phyloP scores from a whole-genome alignment of 1,139 yeast species.

The Schwanniomyces etchellsii region DNA sequence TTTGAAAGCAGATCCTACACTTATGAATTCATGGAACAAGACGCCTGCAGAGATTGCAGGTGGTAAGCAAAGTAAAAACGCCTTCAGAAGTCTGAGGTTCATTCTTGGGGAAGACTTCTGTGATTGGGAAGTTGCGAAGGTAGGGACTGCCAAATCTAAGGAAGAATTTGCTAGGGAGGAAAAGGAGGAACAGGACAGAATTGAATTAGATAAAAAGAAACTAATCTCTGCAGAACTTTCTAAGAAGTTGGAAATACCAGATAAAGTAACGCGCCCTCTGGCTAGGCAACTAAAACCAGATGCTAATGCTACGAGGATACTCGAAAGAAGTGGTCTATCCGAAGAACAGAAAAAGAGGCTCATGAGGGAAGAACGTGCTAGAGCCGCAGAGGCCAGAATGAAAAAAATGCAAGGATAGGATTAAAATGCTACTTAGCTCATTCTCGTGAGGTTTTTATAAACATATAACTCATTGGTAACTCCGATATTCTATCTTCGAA shows the following conservation, averaged over 20 bases:
- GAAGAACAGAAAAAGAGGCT: slow-evolving; percentile 71
- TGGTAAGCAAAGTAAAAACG: slow-evolving; percentile 38
- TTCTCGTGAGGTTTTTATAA: slow-evolving; percentile 9
- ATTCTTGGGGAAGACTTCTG: slow-evolving; percentile 63
- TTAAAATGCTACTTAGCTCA: slow-evolving; percentile 1
- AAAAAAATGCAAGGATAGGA: slow-evolving; percentile 9
- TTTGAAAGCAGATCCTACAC: slow-evolving; percentile 66
- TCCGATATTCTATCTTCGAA: slow-evolving; percentile 3
- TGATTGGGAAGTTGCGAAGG: slow-evolving; percentile 66
- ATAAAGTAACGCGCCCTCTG: too few relatives aligned
- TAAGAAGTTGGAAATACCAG: slow-evolving; percentile 32
- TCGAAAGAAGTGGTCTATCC: slow-evolving; percentile 29
- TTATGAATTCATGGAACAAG: slow-evolving; percentile 47
- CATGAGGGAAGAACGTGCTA: slow-evolving; percentile 90
- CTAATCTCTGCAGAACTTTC: slow-evolving; percentile 37
- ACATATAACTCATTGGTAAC: slow-evolving; percentile 9
- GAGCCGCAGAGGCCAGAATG: slow-evolving; percentile 93
- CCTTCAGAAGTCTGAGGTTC: slow-evolving; percentile 66
- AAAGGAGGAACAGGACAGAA: slow-evolving; percentile 24
- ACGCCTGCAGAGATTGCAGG: slow-evolving; percentile 51
- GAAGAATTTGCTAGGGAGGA: slow-evolving; percentile 53
- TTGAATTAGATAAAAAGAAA: slow-evolving; percentile 31
- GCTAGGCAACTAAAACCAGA: too few relatives aligned
- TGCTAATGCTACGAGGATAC: slow-evolving; percentile 9
- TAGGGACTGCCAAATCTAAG: slow-evolving; percentile 59